Conservation (phyloP, 2,329 filamentous ascomycete species). For the Botryotinia narcissicola region DNA sequence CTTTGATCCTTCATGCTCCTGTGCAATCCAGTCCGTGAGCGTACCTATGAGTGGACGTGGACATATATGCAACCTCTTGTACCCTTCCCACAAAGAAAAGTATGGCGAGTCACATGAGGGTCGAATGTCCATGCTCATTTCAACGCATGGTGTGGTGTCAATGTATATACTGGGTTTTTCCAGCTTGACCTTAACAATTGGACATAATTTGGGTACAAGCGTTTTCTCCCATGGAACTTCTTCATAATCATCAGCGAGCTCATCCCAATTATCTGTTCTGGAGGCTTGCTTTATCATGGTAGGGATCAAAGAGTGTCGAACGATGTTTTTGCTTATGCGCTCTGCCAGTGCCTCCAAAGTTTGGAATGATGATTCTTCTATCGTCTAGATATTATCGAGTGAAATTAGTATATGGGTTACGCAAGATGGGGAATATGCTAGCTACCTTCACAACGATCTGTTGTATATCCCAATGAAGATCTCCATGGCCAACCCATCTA, state of each 20-base stretch:
- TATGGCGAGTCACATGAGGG: constrained; percentile 1
- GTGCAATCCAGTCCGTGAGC: constrained; percentile 33
- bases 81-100: constrained; percentile 13
- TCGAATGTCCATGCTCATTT: constrained; percentile 5
- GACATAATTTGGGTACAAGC: not conserved
- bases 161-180: constrained; percentile 16
- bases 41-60: constrained; percentile 32
- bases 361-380: constrained; percentile 57
- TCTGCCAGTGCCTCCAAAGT: constrained; percentile 61
- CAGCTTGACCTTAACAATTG: constrained; percentile 10
- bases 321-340: constrained; percentile 47
- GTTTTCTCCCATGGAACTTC: not conserved
- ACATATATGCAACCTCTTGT: constrained; percentile 17
- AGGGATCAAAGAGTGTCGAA: constrained; percentile 43
- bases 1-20: constrained; percentile 5
- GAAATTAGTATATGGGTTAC: not conserved
- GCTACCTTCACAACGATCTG: constrained; percentile 59
- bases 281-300: constrained; percentile 24
- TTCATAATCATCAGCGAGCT: not conserved
- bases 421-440: constrained; percentile 18
- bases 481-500: constrained; percentile 40
- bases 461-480: constrained; percentile 58
- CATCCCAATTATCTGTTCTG: not conserved
- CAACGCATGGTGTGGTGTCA: constrained; percentile 12
- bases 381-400: constrained; percentile 42